Conservation (phyloP, 1,139 yeast species). For the Scheffersomyces lignicola region DNA sequence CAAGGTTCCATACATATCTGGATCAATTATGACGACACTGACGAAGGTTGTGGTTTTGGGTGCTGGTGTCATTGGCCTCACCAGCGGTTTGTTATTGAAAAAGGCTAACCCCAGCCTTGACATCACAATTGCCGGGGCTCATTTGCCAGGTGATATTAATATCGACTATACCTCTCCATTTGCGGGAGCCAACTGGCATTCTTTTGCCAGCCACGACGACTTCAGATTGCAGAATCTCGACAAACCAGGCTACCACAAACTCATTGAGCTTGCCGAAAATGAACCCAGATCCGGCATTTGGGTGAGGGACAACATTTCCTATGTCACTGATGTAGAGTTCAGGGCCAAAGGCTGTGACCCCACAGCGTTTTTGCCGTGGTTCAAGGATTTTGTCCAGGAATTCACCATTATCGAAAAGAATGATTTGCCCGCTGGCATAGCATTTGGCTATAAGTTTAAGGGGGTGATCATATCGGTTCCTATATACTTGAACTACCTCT, state of each 20-base stretch:
- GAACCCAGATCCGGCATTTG: constrained; percentile 50
- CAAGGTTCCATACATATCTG: background rate
- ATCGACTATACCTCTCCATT: constrained; percentile 39
- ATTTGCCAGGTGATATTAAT: constrained; percentile 41
- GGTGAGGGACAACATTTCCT: constrained; percentile 26
- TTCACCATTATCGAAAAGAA: constrained; percentile 24
- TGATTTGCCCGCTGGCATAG: constrained; percentile 32
- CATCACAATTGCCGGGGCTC: constrained; percentile 33
- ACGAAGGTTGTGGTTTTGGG: constrained; percentile 32
- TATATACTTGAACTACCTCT: constrained; percentile 47
- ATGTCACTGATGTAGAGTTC: constrained; percentile 24
- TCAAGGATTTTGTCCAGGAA: constrained; percentile 34
- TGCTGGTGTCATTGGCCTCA: constrained; percentile 44
- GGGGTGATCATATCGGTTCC: constrained; percentile 54
- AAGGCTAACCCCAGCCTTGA: constrained; percentile 18
- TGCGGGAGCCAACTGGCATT: constrained; percentile 50
- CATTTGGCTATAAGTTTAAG: constrained; percentile 41
- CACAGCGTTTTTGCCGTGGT: constrained; percentile 45
- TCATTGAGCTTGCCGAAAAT: constrained; percentile 37
- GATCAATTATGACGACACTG: constrained; percentile 5
- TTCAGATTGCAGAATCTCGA: constrained; percentile 36
- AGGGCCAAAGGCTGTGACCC: constrained; percentile 9
- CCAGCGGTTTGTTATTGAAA: constrained; percentile 35
- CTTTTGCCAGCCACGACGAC: constrained; percentile 40
- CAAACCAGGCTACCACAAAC: constrained; percentile 37